A percentile compares a stretch with the other conserved stretches of the same genome.
These are phyloP conservation scores for Nepenthes alata DNA, from an alignment of 179 eudicot genomes.

Conservation along the genomic window DNA sequence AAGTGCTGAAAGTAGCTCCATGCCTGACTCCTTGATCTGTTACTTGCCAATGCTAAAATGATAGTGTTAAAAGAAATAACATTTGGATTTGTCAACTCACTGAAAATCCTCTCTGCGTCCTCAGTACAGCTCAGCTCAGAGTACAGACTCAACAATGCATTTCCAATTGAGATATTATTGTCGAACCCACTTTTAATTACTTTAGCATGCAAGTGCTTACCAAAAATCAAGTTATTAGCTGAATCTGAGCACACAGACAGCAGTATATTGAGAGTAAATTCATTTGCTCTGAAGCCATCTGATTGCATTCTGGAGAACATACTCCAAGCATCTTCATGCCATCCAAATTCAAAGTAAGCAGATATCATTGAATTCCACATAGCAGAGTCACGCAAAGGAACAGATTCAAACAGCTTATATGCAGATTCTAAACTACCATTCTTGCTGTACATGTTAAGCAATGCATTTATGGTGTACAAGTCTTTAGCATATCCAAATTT, in stretches of 20 bases:
- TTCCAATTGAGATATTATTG: slow-evolving; percentile 12
- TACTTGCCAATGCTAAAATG: slow-evolving; percentile 21
- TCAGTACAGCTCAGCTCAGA: slow-evolving; percentile 11
- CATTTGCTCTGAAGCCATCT: slow-evolving; percentile 20
- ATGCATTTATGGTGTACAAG: slow-evolving; percentile 21
- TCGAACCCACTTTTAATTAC: slow-evolving; percentile 20
- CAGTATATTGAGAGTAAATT: slow-evolving; percentile 20
- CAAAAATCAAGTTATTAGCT: slow-evolving; percentile 11
- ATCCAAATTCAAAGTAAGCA: slow-evolving; percentile 15
- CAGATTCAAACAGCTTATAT: slow-evolving; percentile 21
- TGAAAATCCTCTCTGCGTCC: slow-evolving; percentile 20
- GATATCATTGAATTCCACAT: slow-evolving; percentile 40
- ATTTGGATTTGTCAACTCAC: slow-evolving; percentile 14
- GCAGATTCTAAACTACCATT: slow-evolving; percentile 21
- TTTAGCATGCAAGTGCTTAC: slow-evolving; percentile 29
- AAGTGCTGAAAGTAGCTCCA: slow-evolving; percentile 28
- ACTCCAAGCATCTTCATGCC: slow-evolving; percentile 19
- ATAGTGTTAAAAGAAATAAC: slow-evolving; percentile 32
- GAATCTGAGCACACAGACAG: slow-evolving; percentile 20
- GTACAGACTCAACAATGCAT: slow-evolving; percentile 31
- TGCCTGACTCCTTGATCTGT: slow-evolving; percentile 19
- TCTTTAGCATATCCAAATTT: slow-evolving; percentile 21
- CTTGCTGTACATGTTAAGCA: slow-evolving; percentile 26
- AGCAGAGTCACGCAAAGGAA: slow-evolving; percentile 22
- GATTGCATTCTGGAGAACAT: slow-evolving; percentile 26